A percentile compares a stretch with the other conserved stretches of the same genome.
Evolutionary conservation across 2,329 filamentous ascomycete species (phyloP).

Genomic region (Colletotrichum simmondsii): DNA sequence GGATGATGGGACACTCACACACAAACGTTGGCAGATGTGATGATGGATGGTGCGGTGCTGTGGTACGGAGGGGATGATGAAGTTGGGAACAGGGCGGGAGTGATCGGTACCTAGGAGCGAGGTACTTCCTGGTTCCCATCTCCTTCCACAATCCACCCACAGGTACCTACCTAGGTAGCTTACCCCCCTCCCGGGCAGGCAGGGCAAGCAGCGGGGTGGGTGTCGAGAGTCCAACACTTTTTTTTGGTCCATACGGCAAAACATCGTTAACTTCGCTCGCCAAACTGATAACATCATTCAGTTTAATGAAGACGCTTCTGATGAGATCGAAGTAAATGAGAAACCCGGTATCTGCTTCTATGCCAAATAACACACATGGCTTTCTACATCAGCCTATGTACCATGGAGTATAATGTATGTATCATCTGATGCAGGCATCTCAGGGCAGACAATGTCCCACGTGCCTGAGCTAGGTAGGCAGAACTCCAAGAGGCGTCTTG

Average conservation of each 20-base stretch:
- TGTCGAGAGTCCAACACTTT: background rate
- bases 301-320: background rate
- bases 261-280: background rate
- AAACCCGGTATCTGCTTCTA: background rate
- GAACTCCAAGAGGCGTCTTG: background rate
- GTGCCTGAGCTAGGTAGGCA: background rate
- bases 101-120: background rate
- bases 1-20: constrained; percentile 4
- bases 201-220: background rate
- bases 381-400: constrained; percentile 2
- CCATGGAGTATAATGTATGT: background rate
- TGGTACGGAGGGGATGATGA: background rate
- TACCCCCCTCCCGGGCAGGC: background rate
- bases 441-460: background rate
- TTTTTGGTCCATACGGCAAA: background rate
- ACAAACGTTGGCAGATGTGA: background rate
- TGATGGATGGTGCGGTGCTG: constrained; percentile 9
- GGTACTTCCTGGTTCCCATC: background rate
- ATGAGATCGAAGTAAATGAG: background rate
- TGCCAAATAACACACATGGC: background rate
- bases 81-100: background rate
- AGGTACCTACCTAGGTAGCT: no score
- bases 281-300: background rate
- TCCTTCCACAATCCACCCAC: background rate
- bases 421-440: constrained; percentile 1